These are phyloP conservation scores for Fusarium sp. DNA, from an alignment of 2,329 filamentous ascomycete species.

Conservation along the genomic window DNA sequence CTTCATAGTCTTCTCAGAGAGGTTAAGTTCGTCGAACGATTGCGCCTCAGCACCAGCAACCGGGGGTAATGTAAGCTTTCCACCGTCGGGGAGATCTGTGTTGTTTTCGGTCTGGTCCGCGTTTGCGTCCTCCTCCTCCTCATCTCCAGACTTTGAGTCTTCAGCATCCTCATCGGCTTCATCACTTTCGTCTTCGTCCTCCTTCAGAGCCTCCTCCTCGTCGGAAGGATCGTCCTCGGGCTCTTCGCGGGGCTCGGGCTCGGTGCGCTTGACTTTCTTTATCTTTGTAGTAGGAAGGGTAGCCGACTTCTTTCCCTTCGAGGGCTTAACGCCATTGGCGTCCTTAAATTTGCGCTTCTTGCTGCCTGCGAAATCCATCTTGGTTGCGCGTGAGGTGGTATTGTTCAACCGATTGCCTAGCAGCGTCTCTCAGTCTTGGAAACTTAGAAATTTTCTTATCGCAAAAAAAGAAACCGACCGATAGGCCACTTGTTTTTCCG, in stretches of 20 bases:
- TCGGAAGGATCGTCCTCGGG: conserved; percentile 47
- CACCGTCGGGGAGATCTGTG: conserved; percentile 56
- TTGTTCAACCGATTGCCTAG: conserved; percentile 26
- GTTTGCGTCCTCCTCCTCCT: conserved; percentile 48
- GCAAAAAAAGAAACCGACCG: conserved; percentile 46
- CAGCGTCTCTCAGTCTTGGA: conserved; percentile 30
- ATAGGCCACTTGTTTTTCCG: conserved; percentile 44
- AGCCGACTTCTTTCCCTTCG: conserved; percentile 43
- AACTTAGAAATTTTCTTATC: conserved; percentile 50
- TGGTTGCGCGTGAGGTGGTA: conserved; percentile 40
- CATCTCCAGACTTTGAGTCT: conserved; percentile 49
- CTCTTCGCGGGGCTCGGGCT: conserved; percentile 49
- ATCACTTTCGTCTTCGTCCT: conserved; percentile 46
- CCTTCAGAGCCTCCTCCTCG: conserved; percentile 50
- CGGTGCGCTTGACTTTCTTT: conserved; percentile 61
- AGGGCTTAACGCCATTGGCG: conserved; percentile 52
- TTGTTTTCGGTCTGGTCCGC: conserved; percentile 51
- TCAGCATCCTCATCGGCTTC: conserved; percentile 53
- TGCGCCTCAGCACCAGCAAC: conserved; percentile 71
- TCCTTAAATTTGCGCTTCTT: conserved; percentile 64
- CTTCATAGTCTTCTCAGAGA: conserved; percentile 90
- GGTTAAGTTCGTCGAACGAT: conserved; percentile 84
- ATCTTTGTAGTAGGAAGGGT: conserved; percentile 54
- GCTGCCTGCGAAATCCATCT: conserved; percentile 55
- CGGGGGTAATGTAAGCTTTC: conserved; percentile 67